Percentiles rank a stretch among this genome's conserved stretches.
phyloP scores from a whole-genome alignment of 352 stramenopile genomes.

The Phytophthora idaei region DNA sequence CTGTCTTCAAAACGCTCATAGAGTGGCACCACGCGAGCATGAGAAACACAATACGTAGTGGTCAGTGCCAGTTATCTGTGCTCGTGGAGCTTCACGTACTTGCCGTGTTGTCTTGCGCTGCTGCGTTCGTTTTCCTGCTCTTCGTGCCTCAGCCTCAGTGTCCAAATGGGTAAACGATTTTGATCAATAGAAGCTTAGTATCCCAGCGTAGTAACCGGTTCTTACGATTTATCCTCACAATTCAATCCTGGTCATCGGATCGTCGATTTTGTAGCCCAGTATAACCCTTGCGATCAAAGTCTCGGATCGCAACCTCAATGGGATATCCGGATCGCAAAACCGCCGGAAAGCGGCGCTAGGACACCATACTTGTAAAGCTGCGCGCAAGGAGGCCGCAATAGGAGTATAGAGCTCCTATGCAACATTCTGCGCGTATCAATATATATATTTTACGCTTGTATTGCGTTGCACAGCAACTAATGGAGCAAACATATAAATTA shows the following conservation, averaged over 20 bases:
- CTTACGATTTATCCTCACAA: background rate
- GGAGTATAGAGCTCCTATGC: too few species aligned
- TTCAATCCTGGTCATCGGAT: background rate
- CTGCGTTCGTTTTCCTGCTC: background rate
- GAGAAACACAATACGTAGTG: background rate
- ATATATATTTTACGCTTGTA: too few species aligned
- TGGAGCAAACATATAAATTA: too few species aligned
- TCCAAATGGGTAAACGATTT: background rate
- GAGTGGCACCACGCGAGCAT: background rate
- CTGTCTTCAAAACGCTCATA: background rate
- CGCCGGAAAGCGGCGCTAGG: too few species aligned
- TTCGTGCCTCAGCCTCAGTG: background rate
- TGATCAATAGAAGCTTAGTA: background rate
- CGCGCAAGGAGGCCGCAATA: too few species aligned
- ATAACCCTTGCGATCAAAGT: too few species aligned
- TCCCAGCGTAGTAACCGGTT: background rate
- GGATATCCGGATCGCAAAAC: too few species aligned
- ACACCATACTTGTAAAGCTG: too few species aligned
- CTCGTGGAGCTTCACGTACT: background rate
- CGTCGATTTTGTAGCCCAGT: too few species aligned
- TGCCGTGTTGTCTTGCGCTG: background rate
- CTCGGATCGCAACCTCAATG: too few species aligned
- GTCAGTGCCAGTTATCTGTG: background rate
- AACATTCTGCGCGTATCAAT: too few species aligned
- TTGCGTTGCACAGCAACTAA: too few species aligned